Evolutionary conservation across 768 basidiomycete genomes (phyloP).

Genomic region (Lactarius pseudohatsudake): DNA sequence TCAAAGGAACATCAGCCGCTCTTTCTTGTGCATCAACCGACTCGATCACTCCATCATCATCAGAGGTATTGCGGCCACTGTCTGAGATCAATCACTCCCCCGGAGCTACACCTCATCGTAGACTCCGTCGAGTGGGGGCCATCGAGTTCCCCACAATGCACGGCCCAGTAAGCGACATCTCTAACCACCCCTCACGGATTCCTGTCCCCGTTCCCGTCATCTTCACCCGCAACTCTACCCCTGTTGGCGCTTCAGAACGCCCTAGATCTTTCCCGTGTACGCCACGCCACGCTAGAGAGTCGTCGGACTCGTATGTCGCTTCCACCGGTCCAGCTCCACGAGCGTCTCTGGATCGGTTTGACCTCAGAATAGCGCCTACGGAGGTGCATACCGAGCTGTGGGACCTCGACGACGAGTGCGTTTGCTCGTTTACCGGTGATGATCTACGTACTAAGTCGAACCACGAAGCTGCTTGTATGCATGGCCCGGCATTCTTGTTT

Average conservation of each 20-base stretch:
- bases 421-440: background rate
- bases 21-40: conserved; percentile 4
- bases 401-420: conserved; percentile 28
- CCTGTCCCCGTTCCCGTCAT: conserved; percentile 8
- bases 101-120: conserved; percentile 18
- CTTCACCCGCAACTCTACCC: background rate
- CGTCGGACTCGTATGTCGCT: conserved; percentile 9
- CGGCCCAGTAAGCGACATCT: background rate
- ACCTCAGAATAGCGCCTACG: conserved; percentile 22
- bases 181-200: conserved; percentile 13
- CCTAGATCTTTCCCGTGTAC: background rate
- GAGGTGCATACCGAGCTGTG: conserved; percentile 28
- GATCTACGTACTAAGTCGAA: background rate
- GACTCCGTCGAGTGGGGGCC: conserved; percentile 29
- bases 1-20: conserved; percentile 10
- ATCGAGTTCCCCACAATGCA: conserved; percentile 23
- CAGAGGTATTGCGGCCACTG: conserved; percentile 21
- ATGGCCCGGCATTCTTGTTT: conserved; percentile 27
- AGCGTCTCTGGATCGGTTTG: conserved; percentile 25
- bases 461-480: conserved; percentile 14
- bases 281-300: background rate
- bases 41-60: conserved; percentile 16
- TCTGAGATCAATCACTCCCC: conserved; percentile 24
- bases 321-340: conserved; percentile 10
- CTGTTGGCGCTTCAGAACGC: background rate